A percentile compares a stretch with the other conserved stretches of the same genome.
Conservation (phyloP, 192 early-diverging fungal genomes). For the Backusella sp. region DNA sequence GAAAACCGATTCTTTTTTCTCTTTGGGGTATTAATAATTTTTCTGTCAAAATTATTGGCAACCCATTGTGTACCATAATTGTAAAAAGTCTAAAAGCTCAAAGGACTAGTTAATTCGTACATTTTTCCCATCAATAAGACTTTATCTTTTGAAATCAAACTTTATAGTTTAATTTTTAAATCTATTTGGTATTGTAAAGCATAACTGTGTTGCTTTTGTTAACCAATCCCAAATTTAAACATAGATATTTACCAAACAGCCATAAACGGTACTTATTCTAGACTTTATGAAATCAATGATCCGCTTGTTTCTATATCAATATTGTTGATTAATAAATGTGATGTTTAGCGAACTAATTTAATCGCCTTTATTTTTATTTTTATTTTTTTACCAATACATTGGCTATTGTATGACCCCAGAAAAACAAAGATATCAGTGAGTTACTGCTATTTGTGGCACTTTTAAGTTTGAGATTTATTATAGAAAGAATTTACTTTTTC, state of each 20-base stretch:
- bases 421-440: not conserved
- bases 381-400: not conserved
- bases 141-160: not conserved
- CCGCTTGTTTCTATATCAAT: not conserved
- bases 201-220: not conserved
- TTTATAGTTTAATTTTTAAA: not conserved
- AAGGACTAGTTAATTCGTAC: not conserved
- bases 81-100: not conserved
- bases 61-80: not conserved
- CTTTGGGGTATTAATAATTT: not conserved
- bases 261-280: not conserved
- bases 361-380: not conserved
- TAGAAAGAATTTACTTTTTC: not conserved
- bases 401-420: not conserved
- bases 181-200: not conserved
- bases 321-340: no score
- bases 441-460: not conserved
- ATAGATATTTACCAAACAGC: no score
- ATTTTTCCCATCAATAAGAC: not conserved
- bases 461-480: not conserved
- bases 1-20: not conserved
- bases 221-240: not conserved
- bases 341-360: not conserved
- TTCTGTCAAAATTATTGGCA: not conserved
- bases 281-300: not conserved